Conservation (phyloP, 2,329 filamentous ascomycete species). For the Ceratocystis papillata region DNA sequence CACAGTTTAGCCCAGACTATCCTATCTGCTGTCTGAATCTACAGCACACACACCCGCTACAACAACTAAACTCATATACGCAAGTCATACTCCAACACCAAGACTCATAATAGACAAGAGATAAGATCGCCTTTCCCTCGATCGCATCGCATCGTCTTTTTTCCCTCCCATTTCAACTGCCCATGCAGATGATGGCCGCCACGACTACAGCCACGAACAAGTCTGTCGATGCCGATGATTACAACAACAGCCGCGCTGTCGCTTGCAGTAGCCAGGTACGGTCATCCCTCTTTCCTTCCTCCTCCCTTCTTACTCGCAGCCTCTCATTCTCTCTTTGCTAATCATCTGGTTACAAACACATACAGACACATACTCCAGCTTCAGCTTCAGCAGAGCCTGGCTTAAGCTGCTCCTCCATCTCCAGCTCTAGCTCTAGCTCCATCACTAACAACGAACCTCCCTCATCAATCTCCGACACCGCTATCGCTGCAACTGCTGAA, state of each 20-base stretch:
- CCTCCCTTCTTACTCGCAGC: neutral
- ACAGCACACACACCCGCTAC: no score
- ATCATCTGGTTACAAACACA: neutral
- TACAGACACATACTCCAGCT: neutral
- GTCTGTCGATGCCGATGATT: conserved; percentile 20
- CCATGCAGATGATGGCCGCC: conserved; percentile 23
- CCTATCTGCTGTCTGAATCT: no score
- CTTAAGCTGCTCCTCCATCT: neutral
- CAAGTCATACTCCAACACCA: no score
- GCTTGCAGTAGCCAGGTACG: conserved; percentile 21
- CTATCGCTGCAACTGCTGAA: neutral
- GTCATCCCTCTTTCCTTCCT: neutral
- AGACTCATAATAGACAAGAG: no score
- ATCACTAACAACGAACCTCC: neutral
- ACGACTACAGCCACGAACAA: conserved; percentile 21
- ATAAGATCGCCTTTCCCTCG: conserved; percentile 14
- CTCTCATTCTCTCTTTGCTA: neutral
- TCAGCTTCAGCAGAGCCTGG: conserved; percentile 6
- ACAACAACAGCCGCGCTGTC: conserved; percentile 19
- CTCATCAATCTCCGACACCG: neutral
- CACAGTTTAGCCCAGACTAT: no score
- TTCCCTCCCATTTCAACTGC: neutral
- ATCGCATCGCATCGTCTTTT: conserved; percentile 12
- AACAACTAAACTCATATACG: no score
- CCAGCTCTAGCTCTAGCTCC: neutral